Conservation (phyloP, 2,329 filamentous ascomycete genomes). For the Pyricularia sp. region DNA sequence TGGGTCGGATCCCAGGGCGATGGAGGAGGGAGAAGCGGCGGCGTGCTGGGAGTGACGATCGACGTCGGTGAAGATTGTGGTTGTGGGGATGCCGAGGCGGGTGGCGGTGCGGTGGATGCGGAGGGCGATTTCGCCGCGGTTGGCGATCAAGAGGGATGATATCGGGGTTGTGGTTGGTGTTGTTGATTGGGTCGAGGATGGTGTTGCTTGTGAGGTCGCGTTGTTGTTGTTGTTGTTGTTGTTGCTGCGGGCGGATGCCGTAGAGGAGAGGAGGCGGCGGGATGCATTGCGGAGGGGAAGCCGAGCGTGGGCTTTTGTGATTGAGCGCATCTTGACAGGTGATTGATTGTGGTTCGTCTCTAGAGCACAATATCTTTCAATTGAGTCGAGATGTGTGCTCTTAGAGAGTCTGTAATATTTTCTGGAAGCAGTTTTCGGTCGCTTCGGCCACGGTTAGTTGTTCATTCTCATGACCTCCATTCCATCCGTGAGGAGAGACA, state of each 20-base stretch:
- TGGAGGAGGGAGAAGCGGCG: constrained; percentile 65
- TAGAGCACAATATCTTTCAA: neutral
- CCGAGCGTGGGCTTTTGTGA: constrained; percentile 36
- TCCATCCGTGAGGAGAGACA: neutral
- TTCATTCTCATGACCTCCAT: neutral
- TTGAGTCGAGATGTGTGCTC: neutral
- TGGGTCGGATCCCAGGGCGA: constrained; percentile 63
- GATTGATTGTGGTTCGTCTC: neutral
- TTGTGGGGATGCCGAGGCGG: constrained; percentile 80
- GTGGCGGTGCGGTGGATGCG: constrained; percentile 82
- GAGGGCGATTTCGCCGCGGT: constrained; percentile 91
- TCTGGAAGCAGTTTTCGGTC: neutral
- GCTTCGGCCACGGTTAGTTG: neutral
- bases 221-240: neutral
- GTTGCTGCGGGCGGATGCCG: neutral
- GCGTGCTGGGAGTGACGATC: constrained; percentile 84
- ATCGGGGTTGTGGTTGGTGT: constrained; percentile 33
- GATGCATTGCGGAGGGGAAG: constrained; percentile 19
- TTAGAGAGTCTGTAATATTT: neutral
- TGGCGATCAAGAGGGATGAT: constrained; percentile 84
- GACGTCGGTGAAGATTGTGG: constrained; percentile 88
- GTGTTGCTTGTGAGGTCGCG: constrained; percentile 2
- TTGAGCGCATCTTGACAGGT: constrained; percentile 35
- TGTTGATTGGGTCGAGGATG: constrained; percentile 18
- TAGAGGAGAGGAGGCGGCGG: constrained; percentile 4